A percentile compares a stretch with the other conserved stretches of the same genome.
Evolutionary conservation across 352 stramenopile species (phyloP).

Genomic region (Globisporangium parvum): DNA sequence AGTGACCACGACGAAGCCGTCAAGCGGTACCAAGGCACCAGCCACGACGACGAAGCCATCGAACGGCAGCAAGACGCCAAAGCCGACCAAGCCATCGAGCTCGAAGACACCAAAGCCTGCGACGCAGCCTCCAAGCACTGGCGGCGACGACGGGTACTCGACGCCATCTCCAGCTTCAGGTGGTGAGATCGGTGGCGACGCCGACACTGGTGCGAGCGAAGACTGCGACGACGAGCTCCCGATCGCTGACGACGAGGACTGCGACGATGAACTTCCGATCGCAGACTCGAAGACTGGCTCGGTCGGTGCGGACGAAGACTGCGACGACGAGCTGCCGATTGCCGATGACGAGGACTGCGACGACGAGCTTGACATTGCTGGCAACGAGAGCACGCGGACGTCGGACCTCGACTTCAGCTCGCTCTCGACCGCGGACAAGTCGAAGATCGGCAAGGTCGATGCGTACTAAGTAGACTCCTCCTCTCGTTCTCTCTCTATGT

Average conservation of each 20-base stretch:
- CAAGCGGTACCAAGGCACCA: not conserved
- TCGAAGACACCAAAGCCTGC: not conserved
- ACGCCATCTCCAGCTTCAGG: conserved; percentile 10
- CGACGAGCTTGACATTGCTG: conserved; percentile 22
- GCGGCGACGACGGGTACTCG: conserved; percentile 5
- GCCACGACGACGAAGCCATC: not conserved
- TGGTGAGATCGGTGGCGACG: conserved; percentile 5
- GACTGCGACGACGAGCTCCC: conserved; percentile 18
- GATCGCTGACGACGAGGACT: conserved; percentile 12
- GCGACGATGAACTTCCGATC: not conserved
- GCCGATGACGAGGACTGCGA: conserved; percentile 10
- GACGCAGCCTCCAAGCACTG: conserved; percentile 6
- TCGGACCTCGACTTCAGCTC: conserved; percentile 28
- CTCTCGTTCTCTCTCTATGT: conserved; percentile 13
- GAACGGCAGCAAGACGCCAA: not conserved
- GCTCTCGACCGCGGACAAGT: conserved; percentile 13
- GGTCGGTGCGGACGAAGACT: not conserved
- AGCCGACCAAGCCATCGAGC: conserved; percentile 2
- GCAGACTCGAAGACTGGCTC: not conserved
- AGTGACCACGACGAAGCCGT: not conserved
- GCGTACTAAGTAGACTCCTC: conserved; percentile 16
- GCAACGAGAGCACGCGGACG: conserved; percentile 16
- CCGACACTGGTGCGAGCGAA: conserved; percentile 7
- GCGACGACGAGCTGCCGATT: conserved; percentile 5
- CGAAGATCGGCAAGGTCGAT: conserved; percentile 18